Evolutionary conservation across 306 rosid genomes (phyloP), one percentile per base, ranked within the genome.

Genomic region (Cajanus cajan): DNA sequence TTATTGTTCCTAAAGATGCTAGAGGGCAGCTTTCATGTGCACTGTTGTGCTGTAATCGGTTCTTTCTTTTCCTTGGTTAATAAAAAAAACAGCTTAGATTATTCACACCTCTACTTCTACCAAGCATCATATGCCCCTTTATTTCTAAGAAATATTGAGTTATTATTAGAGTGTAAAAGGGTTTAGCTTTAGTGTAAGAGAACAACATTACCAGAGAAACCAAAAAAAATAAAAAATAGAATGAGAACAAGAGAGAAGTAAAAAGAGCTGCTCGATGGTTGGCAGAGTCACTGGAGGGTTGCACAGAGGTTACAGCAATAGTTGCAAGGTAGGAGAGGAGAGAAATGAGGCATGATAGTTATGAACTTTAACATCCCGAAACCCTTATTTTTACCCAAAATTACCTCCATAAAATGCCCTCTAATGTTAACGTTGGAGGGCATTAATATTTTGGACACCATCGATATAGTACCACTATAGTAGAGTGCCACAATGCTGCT

Each of bases 151-250:
- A 31, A 47, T 66, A 11, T 44, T 39, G 21, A 57, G 64, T 55
- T 58, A 57, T 45, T 77, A 14, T 19, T 54, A 24, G 31, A 70
- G 73, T 21, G 40, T 78, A 33, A 18, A 80, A 69, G 64, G 36
- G 44, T 39, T 33, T 25, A 41, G 28, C 9, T 74, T 64, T 21
- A 67, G 57, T 55, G n/a, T 2, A 7, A 18, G 59, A 51, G 22
- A 45, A 51, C 4, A 51, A 51, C 25, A 18, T 51, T 51, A 51
- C 59, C 4, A 19, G 59, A 7, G 28, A 18, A 51, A 16, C 59
- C 59, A 16, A 4, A 8, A 51, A 19, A 18, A 36, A 36, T 4
- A 36, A 36, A 6, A 51, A 18, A 45, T 1, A 55, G 4, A 4
- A 55, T 21, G 62, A 55, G 62, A 22, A 1, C n/a, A 55, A 55